phyloP scores from a whole-genome alignment of 768 basidiomycete species.

The Mycena galopus region DNA sequence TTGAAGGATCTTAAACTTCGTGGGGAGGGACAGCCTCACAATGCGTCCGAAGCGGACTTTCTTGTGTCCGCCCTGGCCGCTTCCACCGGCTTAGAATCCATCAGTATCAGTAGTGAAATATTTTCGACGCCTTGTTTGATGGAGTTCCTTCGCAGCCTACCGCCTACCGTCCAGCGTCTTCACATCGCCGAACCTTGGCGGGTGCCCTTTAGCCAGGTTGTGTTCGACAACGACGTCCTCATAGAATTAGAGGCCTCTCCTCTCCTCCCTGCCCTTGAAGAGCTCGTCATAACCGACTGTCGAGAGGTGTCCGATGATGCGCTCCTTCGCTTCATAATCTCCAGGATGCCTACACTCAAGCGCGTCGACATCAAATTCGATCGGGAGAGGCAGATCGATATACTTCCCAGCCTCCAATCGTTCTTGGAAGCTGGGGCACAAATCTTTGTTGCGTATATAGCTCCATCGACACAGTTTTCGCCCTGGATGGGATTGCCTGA shows the following conservation, averaged over 20 bases:
- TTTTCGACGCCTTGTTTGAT: too few species aligned
- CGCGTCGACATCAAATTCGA: constrained; percentile 8
- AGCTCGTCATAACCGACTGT: not conserved
- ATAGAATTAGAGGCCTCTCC: not conserved
- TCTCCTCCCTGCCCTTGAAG: not conserved
- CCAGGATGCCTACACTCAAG: not conserved
- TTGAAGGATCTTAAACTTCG: not conserved
- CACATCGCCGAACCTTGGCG: not conserved
- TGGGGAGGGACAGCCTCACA: too few species aligned
- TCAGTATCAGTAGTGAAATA: constrained; percentile 1
- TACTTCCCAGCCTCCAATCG: not conserved
- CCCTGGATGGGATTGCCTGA: constrained; percentile 3
- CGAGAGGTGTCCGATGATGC: not conserved
- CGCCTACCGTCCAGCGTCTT: not conserved
- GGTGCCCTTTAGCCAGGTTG: too few species aligned
- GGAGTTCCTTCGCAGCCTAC: not conserved
- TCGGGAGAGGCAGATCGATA: constrained; percentile 1
- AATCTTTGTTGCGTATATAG: not conserved
- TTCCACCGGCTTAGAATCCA: not conserved
- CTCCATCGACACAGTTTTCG: not conserved
- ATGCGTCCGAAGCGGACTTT: not conserved
- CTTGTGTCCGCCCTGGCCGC: not conserved
- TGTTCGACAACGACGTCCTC: not conserved
- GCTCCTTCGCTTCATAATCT: not conserved
- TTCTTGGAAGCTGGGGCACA: constrained; percentile 15